Evolutionary conservation across 2,329 filamentous ascomycete species (phyloP).

Genomic region (Nemania serpens): DNA sequence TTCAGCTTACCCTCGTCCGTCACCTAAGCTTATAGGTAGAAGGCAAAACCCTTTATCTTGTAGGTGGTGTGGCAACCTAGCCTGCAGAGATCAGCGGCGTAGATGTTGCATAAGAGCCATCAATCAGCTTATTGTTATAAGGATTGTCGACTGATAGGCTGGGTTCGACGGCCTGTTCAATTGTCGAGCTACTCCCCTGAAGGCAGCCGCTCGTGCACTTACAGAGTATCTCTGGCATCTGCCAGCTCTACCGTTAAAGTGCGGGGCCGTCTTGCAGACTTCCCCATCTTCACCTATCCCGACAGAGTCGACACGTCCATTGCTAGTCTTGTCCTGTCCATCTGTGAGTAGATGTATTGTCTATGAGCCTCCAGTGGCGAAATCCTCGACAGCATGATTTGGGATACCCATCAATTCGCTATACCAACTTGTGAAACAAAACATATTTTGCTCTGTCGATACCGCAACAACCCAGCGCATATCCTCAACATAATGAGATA

Average conservation of each 20-base stretch:
- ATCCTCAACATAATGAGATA: slow-evolving; percentile 32
- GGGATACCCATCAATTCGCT: slow-evolving; percentile 22
- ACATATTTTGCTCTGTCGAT: not conserved
- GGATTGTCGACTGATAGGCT: slow-evolving; percentile 27
- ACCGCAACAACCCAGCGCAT: not conserved
- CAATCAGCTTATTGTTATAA: slow-evolving; percentile 19
- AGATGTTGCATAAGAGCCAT: slow-evolving; percentile 22
- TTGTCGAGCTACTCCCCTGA: slow-evolving; percentile 18
- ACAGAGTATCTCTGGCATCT: slow-evolving; percentile 24
- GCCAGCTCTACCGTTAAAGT: slow-evolving; percentile 19
- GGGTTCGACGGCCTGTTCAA: slow-evolving; percentile 14
- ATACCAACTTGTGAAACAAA: slow-evolving; percentile 27
- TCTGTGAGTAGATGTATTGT: slow-evolving; percentile 24
- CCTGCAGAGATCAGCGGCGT: slow-evolving; percentile 29
- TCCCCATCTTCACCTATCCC: slow-evolving; percentile 21
- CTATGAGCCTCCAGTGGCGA: slow-evolving; percentile 17
- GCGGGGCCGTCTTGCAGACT: slow-evolving; percentile 31
- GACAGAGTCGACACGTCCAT: slow-evolving; percentile 31
- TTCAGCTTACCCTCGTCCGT: slow-evolving; percentile 19
- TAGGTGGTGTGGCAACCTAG: slow-evolving; percentile 23
- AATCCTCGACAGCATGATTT: slow-evolving; percentile 23
- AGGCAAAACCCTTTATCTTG: slow-evolving; percentile 20
- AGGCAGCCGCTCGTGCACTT: slow-evolving; percentile 12
- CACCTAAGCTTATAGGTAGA: slow-evolving; percentile 23
- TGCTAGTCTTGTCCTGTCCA: slow-evolving; percentile 29